These are phyloP conservation scores for Copromyces sp. DNA, from an alignment of 495 filamentous ascomycete species.

Conservation along the genomic window DNA sequence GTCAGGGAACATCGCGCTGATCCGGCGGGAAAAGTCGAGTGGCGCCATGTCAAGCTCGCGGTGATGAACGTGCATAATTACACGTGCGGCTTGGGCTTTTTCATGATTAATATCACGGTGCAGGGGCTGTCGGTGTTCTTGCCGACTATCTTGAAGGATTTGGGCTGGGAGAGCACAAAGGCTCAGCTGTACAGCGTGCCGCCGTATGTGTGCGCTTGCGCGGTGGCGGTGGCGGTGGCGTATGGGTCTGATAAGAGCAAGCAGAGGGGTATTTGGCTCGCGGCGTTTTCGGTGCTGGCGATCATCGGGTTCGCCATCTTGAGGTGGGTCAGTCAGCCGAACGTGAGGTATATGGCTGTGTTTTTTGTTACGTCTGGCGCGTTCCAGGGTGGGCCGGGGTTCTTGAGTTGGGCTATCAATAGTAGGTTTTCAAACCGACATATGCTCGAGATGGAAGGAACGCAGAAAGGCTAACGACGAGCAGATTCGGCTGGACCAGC, in stretches of 20 bases:
- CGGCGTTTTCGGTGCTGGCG: slow-evolving; percentile 34
- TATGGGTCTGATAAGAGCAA: slow-evolving; percentile 47
- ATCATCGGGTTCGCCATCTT: slow-evolving; percentile 31
- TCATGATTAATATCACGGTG: slow-evolving; percentile 44
- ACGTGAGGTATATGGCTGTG: slow-evolving; percentile 32
- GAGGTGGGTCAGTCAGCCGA: slow-evolving; percentile 15
- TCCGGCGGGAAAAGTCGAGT: slow-evolving; percentile 27
- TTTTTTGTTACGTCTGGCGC: slow-evolving; percentile 42
- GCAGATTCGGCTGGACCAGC: slow-evolving; percentile 42
- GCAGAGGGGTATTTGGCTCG: slow-evolving; percentile 52
- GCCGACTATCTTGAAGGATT: slow-evolving; percentile 38
- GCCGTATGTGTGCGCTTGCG: slow-evolving; percentile 41
- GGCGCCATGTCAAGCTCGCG: slow-evolving; percentile 28
- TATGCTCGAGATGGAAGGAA: not conserved
- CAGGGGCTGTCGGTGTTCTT: slow-evolving; percentile 42
- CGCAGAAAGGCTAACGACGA: not conserved
- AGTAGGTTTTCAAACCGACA: slow-evolving; percentile 17
- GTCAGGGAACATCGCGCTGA: slow-evolving; percentile 27
- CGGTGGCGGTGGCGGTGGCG: slow-evolving; percentile 48
- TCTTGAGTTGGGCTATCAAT: slow-evolving; percentile 48
- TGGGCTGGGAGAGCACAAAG: slow-evolving; percentile 35
- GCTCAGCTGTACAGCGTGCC: slow-evolving; percentile 43
- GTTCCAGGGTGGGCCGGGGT: slow-evolving; percentile 44
- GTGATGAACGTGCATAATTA: slow-evolving; percentile 36
- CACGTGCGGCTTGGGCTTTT: slow-evolving; percentile 37